Evolutionary conservation across 805 yeast species (phyloP), one percentile per base, ranked within the genome.

Genomic region (Brettanomyces sp.): DNA sequence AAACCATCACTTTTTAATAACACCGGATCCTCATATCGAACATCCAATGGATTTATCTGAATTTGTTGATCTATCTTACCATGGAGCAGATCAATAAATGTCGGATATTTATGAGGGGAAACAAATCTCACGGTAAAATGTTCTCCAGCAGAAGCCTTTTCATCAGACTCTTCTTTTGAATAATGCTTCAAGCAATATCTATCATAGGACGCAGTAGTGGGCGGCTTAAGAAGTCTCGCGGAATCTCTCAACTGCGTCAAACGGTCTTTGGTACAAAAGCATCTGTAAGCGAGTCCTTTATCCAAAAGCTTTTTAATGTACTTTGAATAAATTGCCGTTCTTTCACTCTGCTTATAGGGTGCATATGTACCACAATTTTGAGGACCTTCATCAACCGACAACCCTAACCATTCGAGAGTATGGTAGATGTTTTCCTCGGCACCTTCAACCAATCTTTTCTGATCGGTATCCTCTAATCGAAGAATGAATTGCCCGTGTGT

Each of bases 401-500:
- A 55, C 0, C 85, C 85, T 44, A 95, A 77, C 96, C 95, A 86
- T 45, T 71, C 63, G 47, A 93, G 69, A 1, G 89, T 74, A 3
- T 81, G 79, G 57, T 85, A 85, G 5, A 93, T 79, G 56, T 82
- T 81, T 49, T 80, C 64, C 57, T 89, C 97, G 1, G 99, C 97
- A 9, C 85, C 95, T 4, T 71, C 63, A 1, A 88, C 86, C 36
- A 86, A 64, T 47, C 99, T 64, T 18, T 75, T 80, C 53, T 77
- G 89, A 63, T 93, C 99, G 0, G 99, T 93, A 56, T 93, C 99
- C 60, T 93, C 99, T 18, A 93, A 62, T 39, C 99, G 70, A 13
- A 93, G 62, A 3, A 93, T 49, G 56, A 93, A 93, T 54, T 77
- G 75, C 0, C 99, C 99, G 0, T 77, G 76, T 0, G 96, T 87